Evolutionary conservation across 176 grass and related monocot species (phyloP), one percentile per base, ranked within the genome.

Genomic region (Triticum urartu): DNA sequence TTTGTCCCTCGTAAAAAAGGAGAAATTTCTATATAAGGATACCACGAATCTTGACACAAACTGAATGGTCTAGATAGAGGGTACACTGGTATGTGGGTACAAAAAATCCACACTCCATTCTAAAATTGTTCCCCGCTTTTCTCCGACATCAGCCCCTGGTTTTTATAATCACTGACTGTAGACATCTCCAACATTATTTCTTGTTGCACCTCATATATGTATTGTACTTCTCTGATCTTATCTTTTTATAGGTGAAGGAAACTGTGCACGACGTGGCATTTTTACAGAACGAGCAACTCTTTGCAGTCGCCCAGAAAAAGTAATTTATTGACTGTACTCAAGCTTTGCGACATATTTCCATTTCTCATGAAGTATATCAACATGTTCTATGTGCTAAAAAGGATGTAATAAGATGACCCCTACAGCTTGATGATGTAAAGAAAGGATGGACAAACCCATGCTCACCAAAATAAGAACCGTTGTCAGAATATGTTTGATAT

Each of bases 231-330:
- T 75, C 13, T 89, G 35, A 84, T 95, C 15, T 89, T 58, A 52
- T 1, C 5, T 58, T 58, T 58, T 20, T 85, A 42, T 84, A 98
- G 96, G 91, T 94, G 80, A 91, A 90, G 50, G 96, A 98, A 90
- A 95, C 91, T 84, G 91, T 98, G 52, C 74, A 82, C 5, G 96
- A 95, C 62, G 88, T 95, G 59, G 75, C 86, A 67, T 98, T 98
- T 82, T 94, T 94, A 82, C 96, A 98, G 58, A 92, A 94, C 73
- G 96, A 98, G 56, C 88, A 98, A 78, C 79, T 98, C 71, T 98
- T 88, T 91, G 93, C 91, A 68, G 93, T 94, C 3, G 93, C 96
- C 48, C 93, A 98, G 75, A 98, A 95, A 91, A 98, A 95, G 93
- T 95, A 98, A 81, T 82, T 47, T 70, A 47, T 86, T 76, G 14